Percentiles rank a stretch among this genome's conserved stretches.
phyloP scores from a whole-genome alignment of 2,329 filamentous ascomycete species.

The Aspergillus aculeatinus region DNA sequence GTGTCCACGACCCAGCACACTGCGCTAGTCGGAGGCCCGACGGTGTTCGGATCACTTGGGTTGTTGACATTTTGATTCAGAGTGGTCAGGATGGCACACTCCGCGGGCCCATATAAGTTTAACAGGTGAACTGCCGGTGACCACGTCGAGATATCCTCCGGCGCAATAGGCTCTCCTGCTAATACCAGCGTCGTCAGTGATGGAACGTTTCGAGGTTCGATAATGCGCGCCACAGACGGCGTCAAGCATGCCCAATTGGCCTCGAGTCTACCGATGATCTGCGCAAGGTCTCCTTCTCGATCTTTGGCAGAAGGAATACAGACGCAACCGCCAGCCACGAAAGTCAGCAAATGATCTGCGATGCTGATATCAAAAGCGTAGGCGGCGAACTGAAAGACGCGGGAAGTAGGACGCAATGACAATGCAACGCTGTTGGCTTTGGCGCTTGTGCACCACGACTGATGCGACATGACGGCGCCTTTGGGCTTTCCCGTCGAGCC shows the following conservation, averaged over 20 bases:
- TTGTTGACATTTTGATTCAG: neutral
- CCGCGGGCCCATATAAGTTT: constrained; percentile 2
- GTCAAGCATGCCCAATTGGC: constrained; percentile 39
- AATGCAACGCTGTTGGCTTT: neutral
- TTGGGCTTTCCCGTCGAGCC: constrained; percentile 13
- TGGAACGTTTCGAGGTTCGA: constrained; percentile 16
- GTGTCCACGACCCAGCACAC: constrained; percentile 27
- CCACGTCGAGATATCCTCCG: constrained; percentile 1
- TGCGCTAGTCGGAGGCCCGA: constrained; percentile 11
- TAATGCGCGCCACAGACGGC: constrained; percentile 30
- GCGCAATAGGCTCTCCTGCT: constrained; percentile 8
- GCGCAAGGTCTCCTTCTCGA: neutral
- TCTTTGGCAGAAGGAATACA: constrained; percentile 2
- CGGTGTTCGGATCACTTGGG: constrained; percentile 2
- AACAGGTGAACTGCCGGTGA: neutral
- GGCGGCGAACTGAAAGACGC: neutral
- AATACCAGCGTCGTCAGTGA: constrained; percentile 3
- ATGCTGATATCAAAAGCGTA: constrained; percentile 2
- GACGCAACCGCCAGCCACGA: neutral
- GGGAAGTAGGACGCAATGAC: neutral
- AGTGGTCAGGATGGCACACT: constrained; percentile 1
- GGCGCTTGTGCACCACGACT: neutral
- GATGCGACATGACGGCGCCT: constrained; percentile 7
- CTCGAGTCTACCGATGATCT: constrained; percentile 19
- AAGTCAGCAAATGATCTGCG: neutral